Evolutionary conservation across 148 eudicot genomes (phyloP).

Genomic region (Rhododendron henanense): DNA sequence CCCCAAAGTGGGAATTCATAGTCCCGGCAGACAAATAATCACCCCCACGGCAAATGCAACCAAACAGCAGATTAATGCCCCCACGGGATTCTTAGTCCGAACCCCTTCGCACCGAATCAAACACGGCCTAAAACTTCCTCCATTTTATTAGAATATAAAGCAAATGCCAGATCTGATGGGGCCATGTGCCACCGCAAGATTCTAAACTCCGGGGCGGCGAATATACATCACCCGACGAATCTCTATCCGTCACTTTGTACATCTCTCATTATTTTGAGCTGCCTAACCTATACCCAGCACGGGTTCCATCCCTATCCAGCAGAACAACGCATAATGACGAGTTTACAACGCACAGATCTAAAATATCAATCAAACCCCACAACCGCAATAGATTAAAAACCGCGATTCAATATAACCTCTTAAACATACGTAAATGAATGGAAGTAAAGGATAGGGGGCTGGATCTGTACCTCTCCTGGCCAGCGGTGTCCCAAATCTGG

Average conservation of each 20-base stretch:
- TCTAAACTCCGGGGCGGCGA: background rate
- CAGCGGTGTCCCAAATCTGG: conserved; percentile 77
- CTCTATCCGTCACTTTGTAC: background rate
- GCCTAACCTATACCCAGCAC: background rate
- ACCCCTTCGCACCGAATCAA: background rate
- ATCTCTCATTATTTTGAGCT: background rate
- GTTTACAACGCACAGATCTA: background rate
- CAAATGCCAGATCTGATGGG: background rate
- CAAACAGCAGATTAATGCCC: background rate
- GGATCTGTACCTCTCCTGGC: conserved; percentile 50
- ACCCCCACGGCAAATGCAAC: background rate
- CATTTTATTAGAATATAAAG: background rate
- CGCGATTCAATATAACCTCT: background rate
- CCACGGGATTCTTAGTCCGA: background rate
- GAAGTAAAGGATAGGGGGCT: background rate
- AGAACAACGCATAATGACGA: background rate
- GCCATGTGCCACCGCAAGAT: background rate
- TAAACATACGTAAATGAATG: no score
- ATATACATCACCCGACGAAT: background rate
- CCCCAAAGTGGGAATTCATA: background rate
- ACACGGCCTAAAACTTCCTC: background rate
- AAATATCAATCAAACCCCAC: background rate
- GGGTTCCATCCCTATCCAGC: background rate
- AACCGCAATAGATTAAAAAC: background rate
- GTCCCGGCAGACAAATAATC: background rate